These are phyloP conservation scores for Penicillium desertorum DNA, from an alignment of 495 filamentous ascomycete species.

Conservation along the genomic window DNA sequence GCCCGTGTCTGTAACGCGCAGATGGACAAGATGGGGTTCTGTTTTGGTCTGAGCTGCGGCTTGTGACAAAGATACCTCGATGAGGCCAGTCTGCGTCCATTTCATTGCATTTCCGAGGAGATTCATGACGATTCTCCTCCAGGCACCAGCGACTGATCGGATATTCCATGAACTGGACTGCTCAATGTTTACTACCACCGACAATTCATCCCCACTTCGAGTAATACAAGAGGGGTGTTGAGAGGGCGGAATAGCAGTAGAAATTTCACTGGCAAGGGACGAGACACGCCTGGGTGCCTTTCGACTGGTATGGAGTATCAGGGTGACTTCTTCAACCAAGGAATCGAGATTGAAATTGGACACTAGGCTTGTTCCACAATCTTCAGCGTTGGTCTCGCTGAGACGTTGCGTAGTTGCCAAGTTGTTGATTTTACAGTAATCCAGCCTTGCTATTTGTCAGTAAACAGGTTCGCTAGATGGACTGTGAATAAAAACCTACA, in stretches of 20 bases:
- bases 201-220: constrained; percentile 27
- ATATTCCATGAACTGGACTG: constrained; percentile 52
- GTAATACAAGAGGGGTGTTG: neutral
- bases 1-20: constrained; percentile 64
- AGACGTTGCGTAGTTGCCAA: constrained; percentile 15
- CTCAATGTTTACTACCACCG: constrained; percentile 58
- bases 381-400: constrained; percentile 6
- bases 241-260: neutral
- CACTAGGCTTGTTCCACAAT: neutral
- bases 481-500: constrained; percentile 2
- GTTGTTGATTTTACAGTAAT: constrained; percentile 60
- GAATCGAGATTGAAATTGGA: constrained; percentile 37
- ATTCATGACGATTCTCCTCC: constrained; percentile 70
- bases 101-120: constrained; percentile 73
- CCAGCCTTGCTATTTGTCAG: constrained; percentile 33
- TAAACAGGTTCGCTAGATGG: too few species aligned
- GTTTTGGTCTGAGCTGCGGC: constrained; percentile 5
- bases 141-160: constrained; percentile 58
- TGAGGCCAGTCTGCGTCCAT: constrained; percentile 59
- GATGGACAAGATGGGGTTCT: constrained; percentile 27
- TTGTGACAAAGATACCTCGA: constrained; percentile 52
- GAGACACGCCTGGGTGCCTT: neutral
- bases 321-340: constrained; percentile 54
- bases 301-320: constrained; percentile 49
- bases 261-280: neutral